Evolutionary conservation across 768 basidiomycete species (phyloP), one percentile per base, ranked within the genome.

Genomic region (Boletales sp.): DNA sequence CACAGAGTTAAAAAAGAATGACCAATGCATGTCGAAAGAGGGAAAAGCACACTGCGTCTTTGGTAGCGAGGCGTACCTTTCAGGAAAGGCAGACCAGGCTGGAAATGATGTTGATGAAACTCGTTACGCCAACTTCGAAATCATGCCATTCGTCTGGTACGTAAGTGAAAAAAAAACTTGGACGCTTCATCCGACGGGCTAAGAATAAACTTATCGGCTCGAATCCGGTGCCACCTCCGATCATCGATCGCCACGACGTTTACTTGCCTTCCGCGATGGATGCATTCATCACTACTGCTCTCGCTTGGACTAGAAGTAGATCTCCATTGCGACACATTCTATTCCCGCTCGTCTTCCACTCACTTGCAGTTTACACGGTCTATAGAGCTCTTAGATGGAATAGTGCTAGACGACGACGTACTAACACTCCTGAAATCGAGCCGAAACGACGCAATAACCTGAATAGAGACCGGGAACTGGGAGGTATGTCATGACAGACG

Each of bases 381-480:
- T 59, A 57, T 35, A 49, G 31, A 41, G 43, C 47, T 35, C 25
- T 63, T 11, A 42, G 13, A 36, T 50, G 57, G 59, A 18, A 19
- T 19, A 41, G 47, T 37, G 18, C 38, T 14, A 44, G 40, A 41
- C 44, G 21, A 37, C 40, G 6, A 6, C 41, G 8, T 15, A 25
- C n/a, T 41, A 37, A 15, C 19, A 21, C 8, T 33, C 11, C 40
- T 15, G 46, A 28, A 8, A 13, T 34, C 5, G 19, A 44, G 25
- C 34, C 55, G 14, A 28, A 28, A 19, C 46, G 46, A 35, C 49
- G 18, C 17, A 49, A 31, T 13, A 46, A 50, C 5, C 25, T 30
- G 6, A 66, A 70, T 25, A 59, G 39, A 49, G 49, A 57, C 32
- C 53, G 68, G 8, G 57, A 61, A 46, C 47, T 21, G 40, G 69